Conservation (phyloP, 2,329 filamentous ascomycete genomes). For the Talaromyces sp. region DNA sequence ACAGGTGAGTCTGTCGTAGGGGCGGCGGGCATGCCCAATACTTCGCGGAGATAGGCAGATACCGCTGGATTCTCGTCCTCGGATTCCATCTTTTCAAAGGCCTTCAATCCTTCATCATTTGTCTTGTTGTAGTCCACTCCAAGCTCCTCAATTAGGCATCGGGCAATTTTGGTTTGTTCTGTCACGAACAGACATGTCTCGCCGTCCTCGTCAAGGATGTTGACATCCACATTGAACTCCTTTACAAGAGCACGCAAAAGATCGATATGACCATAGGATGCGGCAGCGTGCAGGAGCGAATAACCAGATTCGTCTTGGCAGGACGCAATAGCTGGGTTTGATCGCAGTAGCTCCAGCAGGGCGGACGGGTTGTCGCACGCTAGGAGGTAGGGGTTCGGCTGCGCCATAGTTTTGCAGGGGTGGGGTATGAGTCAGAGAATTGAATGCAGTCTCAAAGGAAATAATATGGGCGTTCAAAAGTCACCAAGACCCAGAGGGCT, state of each 20-base stretch:
- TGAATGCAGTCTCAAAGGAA: background rate
- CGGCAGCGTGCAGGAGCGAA: constrained; percentile 87
- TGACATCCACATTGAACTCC: constrained; percentile 76
- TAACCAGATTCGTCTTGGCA: constrained; percentile 90
- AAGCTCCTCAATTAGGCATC: constrained; percentile 79
- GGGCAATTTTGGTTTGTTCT: constrained; percentile 78
- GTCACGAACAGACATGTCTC: constrained; percentile 95
- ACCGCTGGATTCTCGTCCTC: constrained; percentile 80
- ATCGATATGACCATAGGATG: constrained; percentile 85
- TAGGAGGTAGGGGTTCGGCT: constrained; percentile 68
- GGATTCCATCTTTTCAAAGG: constrained; percentile 74
- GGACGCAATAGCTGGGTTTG: constrained; percentile 74
- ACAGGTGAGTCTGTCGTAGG: constrained; percentile 29
- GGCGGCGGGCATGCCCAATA: constrained; percentile 32
- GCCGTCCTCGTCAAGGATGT: constrained; percentile 84
- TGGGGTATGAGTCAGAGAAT: background rate
- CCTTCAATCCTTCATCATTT: constrained; percentile 77
- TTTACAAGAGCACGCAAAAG: constrained; percentile 75
- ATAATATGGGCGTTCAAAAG: too few relatives aligned
- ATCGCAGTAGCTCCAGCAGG: constrained; percentile 73
- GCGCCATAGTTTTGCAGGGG: constrained; percentile 33
- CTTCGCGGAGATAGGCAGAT: constrained; percentile 66
- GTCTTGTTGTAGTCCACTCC: constrained; percentile 66
- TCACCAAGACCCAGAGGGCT: too few relatives aligned
- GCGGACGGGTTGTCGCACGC: constrained; percentile 79